Base-by-base conservation (phyloP, 2,329 filamentous ascomycete species). In the Lachnellula hyalina region DNA sequence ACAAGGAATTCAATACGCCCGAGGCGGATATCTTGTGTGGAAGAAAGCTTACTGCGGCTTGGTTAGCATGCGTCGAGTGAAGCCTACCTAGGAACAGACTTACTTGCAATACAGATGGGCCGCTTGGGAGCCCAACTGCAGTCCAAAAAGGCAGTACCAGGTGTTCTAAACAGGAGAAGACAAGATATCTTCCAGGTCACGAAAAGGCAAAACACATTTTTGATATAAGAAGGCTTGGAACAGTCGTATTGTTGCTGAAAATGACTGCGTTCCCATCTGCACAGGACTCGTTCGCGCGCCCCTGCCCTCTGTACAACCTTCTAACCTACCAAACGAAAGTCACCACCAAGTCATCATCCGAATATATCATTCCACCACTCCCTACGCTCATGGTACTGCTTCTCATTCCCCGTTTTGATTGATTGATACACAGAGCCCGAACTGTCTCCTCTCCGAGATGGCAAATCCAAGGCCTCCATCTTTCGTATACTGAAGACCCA, bases 221-320 rank as follows among this genome's bases (percentile, higher is more conserved):
- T 23, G 11, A 44, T 44, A 6, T 2, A 51, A 41, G 58, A 42
- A 50, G 61, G 60, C 47, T 61, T 58, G 56, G 58, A 61, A 56
- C 54, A 60, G 52, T 63, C 59, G 54, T 65, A 64, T 63, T 61
- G 51, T 63, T 62, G 58, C 59, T 63, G 55, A 63, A 63, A 65
- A 62, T 63, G 57, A 59, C 57, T 44, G 53, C 46, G 53, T 57
- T 47, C 55, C 51, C 49, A 35, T 45, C 40, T 44, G 41, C 6
- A 46, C 50, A 46, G 45, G 54, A 34, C 46, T 23, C 34, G 32
- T 17, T 23, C 49, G 44, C 47, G 40, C 17, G 47, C 51, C 52
- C 51, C 47, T 54, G 47, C 50, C 59, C 57, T 62, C 61, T 63
- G 60, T 63, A 62, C 63, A 58, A 61, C 49, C 42, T 35, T 51